Evolutionary conservation across 2,329 filamentous ascomycete species (phyloP).

Genomic region (Alternaria metachromatica): DNA sequence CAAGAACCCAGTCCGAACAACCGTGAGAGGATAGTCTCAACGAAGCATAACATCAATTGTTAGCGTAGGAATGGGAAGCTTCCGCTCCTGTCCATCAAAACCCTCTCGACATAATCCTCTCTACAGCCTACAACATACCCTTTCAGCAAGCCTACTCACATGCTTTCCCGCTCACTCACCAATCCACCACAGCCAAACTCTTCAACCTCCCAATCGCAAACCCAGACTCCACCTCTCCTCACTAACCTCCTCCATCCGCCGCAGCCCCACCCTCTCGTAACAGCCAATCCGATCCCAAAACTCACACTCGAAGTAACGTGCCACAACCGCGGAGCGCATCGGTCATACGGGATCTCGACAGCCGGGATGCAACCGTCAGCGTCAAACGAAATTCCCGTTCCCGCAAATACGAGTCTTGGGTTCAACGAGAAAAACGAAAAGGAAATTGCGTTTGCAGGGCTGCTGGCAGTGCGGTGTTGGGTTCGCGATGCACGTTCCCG

Average conservation of each 20-base stretch:
- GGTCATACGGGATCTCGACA: neutral
- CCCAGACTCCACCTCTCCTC: neutral
- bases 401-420: neutral
- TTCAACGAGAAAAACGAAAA: neutral
- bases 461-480: neutral
- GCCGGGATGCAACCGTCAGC: neutral
- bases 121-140: too few relatives aligned
- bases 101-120: neutral
- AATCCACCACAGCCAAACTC: neutral
- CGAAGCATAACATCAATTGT: neutral
- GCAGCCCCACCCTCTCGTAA: neutral
- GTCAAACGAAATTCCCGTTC: neutral
- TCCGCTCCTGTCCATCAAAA: neutral
- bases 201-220: neutral
- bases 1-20: neutral
- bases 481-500: neutral
- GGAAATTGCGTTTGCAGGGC: neutral
- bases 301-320: neutral
- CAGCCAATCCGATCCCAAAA: neutral
- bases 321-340: neutral
- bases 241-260: neutral
- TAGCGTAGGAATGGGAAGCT: fast-evolving
- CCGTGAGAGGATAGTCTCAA: neutral
- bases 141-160: neutral
- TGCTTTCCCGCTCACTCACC: neutral